Percentiles rank a stretch among this genome's conserved stretches.
phyloP scores from a whole-genome alignment of 169 alveolate species.

The Plasmodium knowlesi region DNA sequence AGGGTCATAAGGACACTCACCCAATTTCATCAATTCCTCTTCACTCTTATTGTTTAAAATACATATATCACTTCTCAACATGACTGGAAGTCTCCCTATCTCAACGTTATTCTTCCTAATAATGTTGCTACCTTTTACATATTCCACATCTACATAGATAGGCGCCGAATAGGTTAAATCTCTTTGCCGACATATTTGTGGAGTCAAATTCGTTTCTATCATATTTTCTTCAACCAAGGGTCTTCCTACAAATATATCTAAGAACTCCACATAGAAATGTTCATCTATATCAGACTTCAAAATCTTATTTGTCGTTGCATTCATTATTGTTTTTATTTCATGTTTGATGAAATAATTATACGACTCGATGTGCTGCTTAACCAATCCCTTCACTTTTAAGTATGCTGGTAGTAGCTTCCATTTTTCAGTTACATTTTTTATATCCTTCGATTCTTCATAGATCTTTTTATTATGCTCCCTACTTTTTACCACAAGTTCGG shows the following conservation, averaged over 20 bases:
- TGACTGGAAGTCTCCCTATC: slow-evolving; percentile 97
- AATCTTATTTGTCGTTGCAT: slow-evolving; percentile 91
- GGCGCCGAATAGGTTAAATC: slow-evolving; percentile 99
- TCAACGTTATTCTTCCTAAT: slow-evolving; percentile 89
- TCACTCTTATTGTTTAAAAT: slow-evolving; percentile 80
- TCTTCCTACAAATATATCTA: slow-evolving; percentile 90
- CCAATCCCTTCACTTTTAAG: slow-evolving; percentile 93
- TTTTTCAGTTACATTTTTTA: slow-evolving; percentile 88
- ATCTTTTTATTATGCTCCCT: slow-evolving; percentile 36
- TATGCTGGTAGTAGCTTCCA: slow-evolving; percentile 95
- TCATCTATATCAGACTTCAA: slow-evolving; percentile 91
- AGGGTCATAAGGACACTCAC: slow-evolving; percentile 96
- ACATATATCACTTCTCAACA: slow-evolving; percentile 96
- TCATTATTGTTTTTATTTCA: slow-evolving; percentile 93
- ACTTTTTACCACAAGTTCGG: slow-evolving; percentile 34
- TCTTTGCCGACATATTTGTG: slow-evolving; percentile 97
- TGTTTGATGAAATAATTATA: slow-evolving; percentile 93
- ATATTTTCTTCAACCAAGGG: slow-evolving; percentile 92
- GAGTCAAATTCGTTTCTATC: slow-evolving; percentile 89
- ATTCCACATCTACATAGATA: slow-evolving; percentile 95
- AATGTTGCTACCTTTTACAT: slow-evolving; percentile 92
- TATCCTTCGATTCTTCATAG: slow-evolving; percentile 36
- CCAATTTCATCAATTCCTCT: slow-evolving; percentile 77
- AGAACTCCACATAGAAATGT: slow-evolving; percentile 88
- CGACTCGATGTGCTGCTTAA: slow-evolving; percentile 95